Evolutionary conservation across 371 early-diverging fungal genomes (phyloP).

Genomic region (Rhizomucor pusillus): DNA sequence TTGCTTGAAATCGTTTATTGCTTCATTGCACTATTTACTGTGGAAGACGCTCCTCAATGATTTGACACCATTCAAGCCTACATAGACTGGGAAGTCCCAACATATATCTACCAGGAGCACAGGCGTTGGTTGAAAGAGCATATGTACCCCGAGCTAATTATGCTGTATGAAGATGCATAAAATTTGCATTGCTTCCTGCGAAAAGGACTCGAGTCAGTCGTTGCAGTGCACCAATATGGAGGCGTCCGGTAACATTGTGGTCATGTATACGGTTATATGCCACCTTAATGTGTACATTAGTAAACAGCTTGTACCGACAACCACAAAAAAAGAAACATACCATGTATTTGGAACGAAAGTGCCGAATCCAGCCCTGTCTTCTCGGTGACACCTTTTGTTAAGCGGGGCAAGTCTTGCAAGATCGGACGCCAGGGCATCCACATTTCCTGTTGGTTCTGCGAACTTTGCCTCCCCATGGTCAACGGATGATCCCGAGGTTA

Average conservation of each 20-base stretch:
- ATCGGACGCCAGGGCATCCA: constrained; percentile 12
- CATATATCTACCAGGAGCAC: too few species aligned
- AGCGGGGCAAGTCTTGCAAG: constrained; percentile 13
- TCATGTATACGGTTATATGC: constrained; percentile 11
- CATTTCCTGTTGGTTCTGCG: constrained; percentile 16
- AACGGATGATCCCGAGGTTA: constrained; percentile 14
- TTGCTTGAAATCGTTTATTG: too few species aligned
- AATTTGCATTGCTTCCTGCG: too few species aligned
- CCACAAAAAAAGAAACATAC: constrained; percentile 13
- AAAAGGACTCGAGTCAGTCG: too few species aligned
- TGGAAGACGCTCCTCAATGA: too few species aligned
- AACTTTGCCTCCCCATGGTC: constrained; percentile 21
- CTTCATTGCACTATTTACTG: too few species aligned
- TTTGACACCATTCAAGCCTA: too few species aligned
- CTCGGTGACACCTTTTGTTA: constrained; percentile 5
- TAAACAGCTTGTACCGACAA: constrained; percentile 1
- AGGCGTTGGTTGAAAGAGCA: too few species aligned
- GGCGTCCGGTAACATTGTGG: constrained; percentile 12
- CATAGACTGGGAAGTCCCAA: too few species aligned
- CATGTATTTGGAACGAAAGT: constrained; percentile 20
- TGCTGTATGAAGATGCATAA: too few species aligned
- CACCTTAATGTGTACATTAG: constrained; percentile 11
- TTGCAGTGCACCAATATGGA: too few species aligned
- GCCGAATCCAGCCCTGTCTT: constrained; percentile 1
- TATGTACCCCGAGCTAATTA: too few species aligned